Conservation (phyloP, 2,329 filamentous ascomycete genomes). For the Aspergillus ibericus region DNA sequence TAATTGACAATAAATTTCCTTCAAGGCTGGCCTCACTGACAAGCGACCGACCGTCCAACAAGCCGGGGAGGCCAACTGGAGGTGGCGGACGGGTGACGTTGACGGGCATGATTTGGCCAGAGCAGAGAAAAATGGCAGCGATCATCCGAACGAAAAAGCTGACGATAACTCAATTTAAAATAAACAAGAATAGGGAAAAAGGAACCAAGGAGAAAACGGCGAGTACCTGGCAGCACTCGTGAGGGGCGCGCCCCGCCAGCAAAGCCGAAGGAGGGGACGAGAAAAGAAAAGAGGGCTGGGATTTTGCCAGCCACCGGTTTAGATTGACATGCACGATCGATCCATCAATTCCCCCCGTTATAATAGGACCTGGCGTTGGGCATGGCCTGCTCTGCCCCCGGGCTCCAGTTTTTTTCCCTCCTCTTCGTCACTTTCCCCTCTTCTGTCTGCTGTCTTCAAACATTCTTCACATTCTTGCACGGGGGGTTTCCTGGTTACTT, state of each 20-base stretch:
- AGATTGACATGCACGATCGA: constrained; percentile 5
- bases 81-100: neutral
- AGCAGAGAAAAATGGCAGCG: neutral
- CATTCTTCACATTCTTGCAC: neutral
- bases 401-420: neutral
- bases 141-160: neutral
- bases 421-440: neutral
- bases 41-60: neutral
- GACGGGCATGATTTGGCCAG: neutral
- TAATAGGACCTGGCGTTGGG: constrained; percentile 11
- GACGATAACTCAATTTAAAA: neutral
- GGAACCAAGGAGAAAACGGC: neutral
- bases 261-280: neutral
- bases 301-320: constrained; percentile 22
- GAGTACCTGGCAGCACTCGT: constrained; percentile 15
- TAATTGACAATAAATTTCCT: neutral
- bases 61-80: neutral
- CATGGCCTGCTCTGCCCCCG: neutral
- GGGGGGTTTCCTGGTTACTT: neutral
- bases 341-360: constrained; percentile 8
- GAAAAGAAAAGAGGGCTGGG: constrained; percentile 10
- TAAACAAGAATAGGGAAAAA: neutral
- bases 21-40: neutral
- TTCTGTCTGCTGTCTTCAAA: neutral
- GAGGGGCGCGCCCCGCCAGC: constrained; percentile 13